A percentile compares a stretch with the other conserved stretches of the same genome.
phyloP scores from a whole-genome alignment of 1,284 basidiomycete genomes.

The Rhodotorula sp. region DNA sequence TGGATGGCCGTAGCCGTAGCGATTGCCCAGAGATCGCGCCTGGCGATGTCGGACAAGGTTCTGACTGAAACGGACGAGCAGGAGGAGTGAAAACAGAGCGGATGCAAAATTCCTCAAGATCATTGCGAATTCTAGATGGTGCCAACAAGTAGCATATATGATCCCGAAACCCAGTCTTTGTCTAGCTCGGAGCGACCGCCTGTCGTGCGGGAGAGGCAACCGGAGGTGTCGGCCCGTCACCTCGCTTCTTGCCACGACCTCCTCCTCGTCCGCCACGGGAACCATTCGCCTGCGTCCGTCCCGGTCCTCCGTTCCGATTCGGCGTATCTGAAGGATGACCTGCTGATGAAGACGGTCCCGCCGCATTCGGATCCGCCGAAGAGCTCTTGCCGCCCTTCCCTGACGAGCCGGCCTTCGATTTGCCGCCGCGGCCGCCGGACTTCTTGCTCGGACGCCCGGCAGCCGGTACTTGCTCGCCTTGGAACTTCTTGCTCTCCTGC shows the following conservation, averaged over 20 bases:
- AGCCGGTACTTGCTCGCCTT: conserved; percentile 2
- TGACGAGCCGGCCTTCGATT: conserved; percentile 1
- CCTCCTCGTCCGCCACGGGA: neutral
- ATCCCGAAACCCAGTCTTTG: too few relatives aligned
- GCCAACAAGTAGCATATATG: too few relatives aligned
- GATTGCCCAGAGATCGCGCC: neutral
- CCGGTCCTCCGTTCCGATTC: neutral
- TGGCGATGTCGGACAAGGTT: neutral
- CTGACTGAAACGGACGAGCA: too few relatives aligned
- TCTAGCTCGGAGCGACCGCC: too few relatives aligned
- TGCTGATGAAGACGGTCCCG: neutral
- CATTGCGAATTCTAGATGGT: too few relatives aligned
- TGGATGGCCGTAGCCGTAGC: neutral
- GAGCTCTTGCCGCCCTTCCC: neutral
- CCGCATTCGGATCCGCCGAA: neutral
- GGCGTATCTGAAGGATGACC: neutral
- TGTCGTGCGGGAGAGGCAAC: too few relatives aligned
- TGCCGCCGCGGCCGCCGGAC: neutral
- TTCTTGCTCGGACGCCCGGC: conserved; percentile 1
- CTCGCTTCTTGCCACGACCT: neutral
- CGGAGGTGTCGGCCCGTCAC: neutral
- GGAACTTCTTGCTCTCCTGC: conserved; percentile 38
- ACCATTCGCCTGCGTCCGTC: neutral
- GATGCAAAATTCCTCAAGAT: too few relatives aligned
- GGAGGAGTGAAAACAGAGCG: too few relatives aligned